Percentiles rank a stretch among this genome's conserved stretches.
phyloP scores from a whole-genome alignment of 306 rosid species.

The Mimosa pudica region DNA sequence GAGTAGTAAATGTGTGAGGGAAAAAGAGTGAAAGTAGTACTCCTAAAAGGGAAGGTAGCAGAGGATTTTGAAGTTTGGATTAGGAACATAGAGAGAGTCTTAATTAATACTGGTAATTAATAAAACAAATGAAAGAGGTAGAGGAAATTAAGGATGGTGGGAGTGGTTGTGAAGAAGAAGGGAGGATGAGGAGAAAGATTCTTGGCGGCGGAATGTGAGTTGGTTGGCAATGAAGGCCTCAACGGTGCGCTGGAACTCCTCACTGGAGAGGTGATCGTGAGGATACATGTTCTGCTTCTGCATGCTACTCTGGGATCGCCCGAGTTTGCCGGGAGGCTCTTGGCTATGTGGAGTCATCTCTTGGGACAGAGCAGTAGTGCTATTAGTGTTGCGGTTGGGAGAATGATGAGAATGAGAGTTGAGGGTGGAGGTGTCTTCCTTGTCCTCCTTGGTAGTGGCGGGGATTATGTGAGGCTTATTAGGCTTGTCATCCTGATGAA shows the following conservation, averaged over 20 bases:
- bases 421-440: no score
- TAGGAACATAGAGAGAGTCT: no score
- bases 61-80: neutral
- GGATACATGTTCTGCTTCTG: conserved; percentile 7
- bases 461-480: conserved; percentile 5
- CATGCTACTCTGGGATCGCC: conserved; percentile 55
- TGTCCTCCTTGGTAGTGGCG: neutral
- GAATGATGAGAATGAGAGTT: no score
- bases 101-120: no score
- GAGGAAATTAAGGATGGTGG: no score
- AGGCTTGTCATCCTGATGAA: neutral
- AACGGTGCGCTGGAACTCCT: conserved; percentile 74
- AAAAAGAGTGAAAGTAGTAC: neutral
- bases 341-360: conserved; percentile 22
- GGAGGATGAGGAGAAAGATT: conserved; percentile 55
- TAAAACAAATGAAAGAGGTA: neutral
- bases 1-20: neutral
- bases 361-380: conserved; percentile 41
- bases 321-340: conserved; percentile 32
- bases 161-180: conserved; percentile 37
- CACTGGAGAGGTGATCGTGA: conserved; percentile 65
- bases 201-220: conserved; percentile 69
- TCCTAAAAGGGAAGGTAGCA: conserved; percentile 9
- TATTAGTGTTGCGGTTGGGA: no score
- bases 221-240: conserved; percentile 82